phyloP scores from a whole-genome alignment of 352 stramenopile species.

The Phytopythium chamaehyphon region DNA sequence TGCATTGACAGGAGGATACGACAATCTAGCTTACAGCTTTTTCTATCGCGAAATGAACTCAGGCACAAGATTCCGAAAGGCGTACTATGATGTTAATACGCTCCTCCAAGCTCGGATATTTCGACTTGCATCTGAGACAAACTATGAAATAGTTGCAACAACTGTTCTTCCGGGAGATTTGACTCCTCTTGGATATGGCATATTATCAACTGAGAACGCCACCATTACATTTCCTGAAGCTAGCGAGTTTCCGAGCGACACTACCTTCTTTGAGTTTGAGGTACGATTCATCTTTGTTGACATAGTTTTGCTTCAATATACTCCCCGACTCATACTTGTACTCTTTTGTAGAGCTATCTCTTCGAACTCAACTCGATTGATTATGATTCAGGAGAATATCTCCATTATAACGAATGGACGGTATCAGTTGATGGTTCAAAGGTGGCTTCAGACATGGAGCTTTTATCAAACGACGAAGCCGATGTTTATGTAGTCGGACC shows the following conservation, averaged over 20 bases:
- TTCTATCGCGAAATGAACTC: conserved; percentile 22
- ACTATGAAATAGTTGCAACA: conserved; percentile 50
- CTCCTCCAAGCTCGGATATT: conserved; percentile 25
- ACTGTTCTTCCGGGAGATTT: conserved; percentile 15
- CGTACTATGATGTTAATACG: conserved; percentile 15
- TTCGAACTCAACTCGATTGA: conserved; percentile 36
- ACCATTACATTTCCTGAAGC: conserved; percentile 15
- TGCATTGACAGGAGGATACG: conserved; percentile 21
- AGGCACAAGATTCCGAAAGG: conserved; percentile 18
- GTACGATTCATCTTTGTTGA: conserved; percentile 21
- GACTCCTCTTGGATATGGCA: conserved; percentile 8
- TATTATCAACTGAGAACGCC: conserved; percentile 16
- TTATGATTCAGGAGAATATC: background rate
- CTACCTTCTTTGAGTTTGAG: conserved; percentile 36
- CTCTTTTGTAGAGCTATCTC: conserved; percentile 26
- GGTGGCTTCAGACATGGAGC: conserved; percentile 9
- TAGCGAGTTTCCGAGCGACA: background rate
- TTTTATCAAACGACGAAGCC: conserved; percentile 9
- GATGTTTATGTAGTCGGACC: conserved; percentile 22
- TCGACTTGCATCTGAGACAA: conserved; percentile 31
- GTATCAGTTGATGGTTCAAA: background rate
- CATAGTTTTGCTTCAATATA: background rate
- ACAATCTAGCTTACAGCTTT: conserved; percentile 27
- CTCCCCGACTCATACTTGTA: background rate
- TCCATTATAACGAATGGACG: background rate